These are phyloP conservation scores for Helianthus tuberosus DNA, from an alignment of 129 eudicot species.

Conservation along the genomic window DNA sequence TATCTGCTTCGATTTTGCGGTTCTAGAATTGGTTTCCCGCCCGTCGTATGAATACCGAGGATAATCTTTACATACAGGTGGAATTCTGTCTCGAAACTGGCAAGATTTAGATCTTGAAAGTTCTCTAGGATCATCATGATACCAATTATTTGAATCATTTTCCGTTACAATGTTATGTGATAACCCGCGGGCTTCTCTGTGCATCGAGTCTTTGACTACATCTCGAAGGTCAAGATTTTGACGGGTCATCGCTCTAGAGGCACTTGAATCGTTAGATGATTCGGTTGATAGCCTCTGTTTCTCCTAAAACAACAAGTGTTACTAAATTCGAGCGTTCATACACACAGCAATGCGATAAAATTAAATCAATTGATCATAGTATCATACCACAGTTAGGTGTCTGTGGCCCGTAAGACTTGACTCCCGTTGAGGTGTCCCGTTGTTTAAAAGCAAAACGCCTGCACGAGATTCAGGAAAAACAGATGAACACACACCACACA, in stretches of 20 bases:
- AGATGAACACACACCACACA: constrained; percentile 2
- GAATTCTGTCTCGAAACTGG: constrained; percentile 52
- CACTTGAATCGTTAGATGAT: constrained; percentile 71
- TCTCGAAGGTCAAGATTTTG: constrained; percentile 79
- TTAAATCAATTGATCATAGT: not conserved
- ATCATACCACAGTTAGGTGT: constrained; percentile 37
- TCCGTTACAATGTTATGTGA: constrained; percentile 45
- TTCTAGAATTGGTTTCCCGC: constrained; percentile 42
- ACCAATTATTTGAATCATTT: constrained; percentile 55
- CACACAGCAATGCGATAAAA: not conserved
- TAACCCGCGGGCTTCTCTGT: constrained; percentile 67
- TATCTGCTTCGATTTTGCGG: not conserved
- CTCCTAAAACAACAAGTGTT: constrained; percentile 47
- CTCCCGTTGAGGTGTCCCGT: constrained; percentile 23
- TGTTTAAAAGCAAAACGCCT: constrained; percentile 50
- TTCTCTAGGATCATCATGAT: constrained; percentile 52
- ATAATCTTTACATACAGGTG: constrained; percentile 43
- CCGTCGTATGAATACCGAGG: constrained; percentile 84
- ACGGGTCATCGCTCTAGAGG: constrained; percentile 45
- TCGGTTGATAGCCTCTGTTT: constrained; percentile 66
- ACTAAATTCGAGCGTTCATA: too few species aligned
- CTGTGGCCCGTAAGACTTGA: constrained; percentile 23
- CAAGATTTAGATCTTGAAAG: constrained; percentile 64
- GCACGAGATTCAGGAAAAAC: constrained; percentile 21
- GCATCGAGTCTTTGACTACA: constrained; percentile 83